Evolutionary conservation across 169 alveolate species (phyloP).

Genomic region (Miamiensis avidus): DNA sequence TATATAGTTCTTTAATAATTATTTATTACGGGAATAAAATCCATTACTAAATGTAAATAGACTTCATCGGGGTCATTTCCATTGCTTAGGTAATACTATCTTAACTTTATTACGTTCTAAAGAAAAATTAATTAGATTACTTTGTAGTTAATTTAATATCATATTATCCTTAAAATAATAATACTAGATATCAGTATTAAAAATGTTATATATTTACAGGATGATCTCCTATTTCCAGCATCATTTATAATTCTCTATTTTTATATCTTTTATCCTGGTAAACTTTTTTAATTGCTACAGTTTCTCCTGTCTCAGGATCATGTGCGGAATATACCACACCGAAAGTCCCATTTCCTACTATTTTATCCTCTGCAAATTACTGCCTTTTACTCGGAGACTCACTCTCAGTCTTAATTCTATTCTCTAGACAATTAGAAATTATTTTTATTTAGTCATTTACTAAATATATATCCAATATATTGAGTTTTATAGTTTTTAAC

Average conservation of each 20-base stretch:
- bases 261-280: conserved; percentile 63
- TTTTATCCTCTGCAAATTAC: conserved; percentile 67
- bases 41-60: conserved; percentile 66
- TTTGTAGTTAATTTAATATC: no score
- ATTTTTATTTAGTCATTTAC: no score
- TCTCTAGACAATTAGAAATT: no score
- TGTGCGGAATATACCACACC: conserved; percentile 70
- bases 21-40: conserved; percentile 39
- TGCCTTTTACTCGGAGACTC: no score
- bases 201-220: conserved; percentile 43
- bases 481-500: no score
- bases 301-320: conserved; percentile 82
- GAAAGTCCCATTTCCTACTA: conserved; percentile 83
- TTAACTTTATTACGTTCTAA: conserved; percentile 52
- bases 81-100: conserved; percentile 59
- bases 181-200: no score
- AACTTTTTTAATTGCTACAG: conserved; percentile 73
- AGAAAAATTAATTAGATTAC: no score
- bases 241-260: conserved; percentile 68
- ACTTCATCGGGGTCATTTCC: conserved; percentile 66
- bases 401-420: no score
- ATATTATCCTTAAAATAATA: no score
- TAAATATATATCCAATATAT: no score
- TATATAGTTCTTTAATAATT: background rate
- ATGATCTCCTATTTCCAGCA: conserved; percentile 59